A percentile compares a stretch with the other conserved stretches of the same genome.
Conservation (phyloP, 305 asterid genomes). For the Galium porrigens region DNA sequence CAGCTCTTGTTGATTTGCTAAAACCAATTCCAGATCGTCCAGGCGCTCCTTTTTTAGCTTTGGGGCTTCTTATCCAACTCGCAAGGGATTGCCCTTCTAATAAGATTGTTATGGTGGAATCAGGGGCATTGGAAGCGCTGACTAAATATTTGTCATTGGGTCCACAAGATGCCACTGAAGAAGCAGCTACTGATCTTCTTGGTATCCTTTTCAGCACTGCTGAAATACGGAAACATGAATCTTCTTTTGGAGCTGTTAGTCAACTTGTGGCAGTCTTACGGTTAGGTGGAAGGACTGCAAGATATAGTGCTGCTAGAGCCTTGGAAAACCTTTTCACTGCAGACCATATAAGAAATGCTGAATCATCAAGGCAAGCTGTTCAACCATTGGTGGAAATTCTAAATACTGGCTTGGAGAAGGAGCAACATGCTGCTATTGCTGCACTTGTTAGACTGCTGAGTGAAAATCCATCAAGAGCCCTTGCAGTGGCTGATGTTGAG, state of each 20-base stretch:
- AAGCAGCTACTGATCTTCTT: conserved; percentile 93
- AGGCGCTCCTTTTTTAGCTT: conserved; percentile 88
- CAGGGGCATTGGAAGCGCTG: conserved; percentile 92
- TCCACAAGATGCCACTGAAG: conserved; percentile 93
- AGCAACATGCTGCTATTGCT: conserved; percentile 98
- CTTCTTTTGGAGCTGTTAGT: conserved; percentile 92
- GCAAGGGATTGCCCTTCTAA: conserved; percentile 73
- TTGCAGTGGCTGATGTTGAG: conserved; percentile 90
- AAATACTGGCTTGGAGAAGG: conserved; percentile 87
- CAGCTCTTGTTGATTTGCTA: conserved; percentile 94
- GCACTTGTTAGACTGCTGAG: conserved; percentile 78
- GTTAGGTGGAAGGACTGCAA: conserved; percentile 93
- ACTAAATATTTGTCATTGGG: conserved; percentile 90
- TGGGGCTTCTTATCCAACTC: conserved; percentile 84
- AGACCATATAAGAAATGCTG: conserved; percentile 95
- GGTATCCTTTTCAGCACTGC: conserved; percentile 90
- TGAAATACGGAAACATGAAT: conserved; percentile 88
- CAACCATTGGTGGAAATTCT: conserved; percentile 92
- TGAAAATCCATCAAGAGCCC: conserved; percentile 89
- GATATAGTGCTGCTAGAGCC: conserved; percentile 98
- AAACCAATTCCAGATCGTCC: conserved; percentile 99
- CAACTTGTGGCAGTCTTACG: conserved; percentile 95
- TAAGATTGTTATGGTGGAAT: conserved; percentile 87
- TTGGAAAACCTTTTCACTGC: conserved; percentile 88
- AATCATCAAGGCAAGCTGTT: conserved; percentile 93